Conservation (phyloP, 2,329 filamentous ascomycete genomes). For the Annulohypoxylon truncatum region DNA sequence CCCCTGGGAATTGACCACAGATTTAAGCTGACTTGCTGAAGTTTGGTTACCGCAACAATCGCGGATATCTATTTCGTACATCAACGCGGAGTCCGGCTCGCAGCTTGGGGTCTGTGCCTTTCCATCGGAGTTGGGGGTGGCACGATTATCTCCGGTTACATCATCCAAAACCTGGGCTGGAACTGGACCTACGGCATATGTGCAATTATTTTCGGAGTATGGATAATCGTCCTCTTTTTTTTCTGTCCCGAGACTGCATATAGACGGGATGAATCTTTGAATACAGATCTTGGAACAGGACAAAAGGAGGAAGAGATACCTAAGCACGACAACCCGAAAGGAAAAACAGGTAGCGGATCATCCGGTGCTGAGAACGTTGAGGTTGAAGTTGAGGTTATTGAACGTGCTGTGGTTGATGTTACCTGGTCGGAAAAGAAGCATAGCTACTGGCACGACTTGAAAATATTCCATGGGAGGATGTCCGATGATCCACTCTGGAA, state of each 20-base stretch:
- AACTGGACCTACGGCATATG: slow-evolving; percentile 55
- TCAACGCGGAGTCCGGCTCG: slow-evolving; percentile 48
- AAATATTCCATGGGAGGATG: slow-evolving; percentile 37
- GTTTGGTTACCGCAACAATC: slow-evolving; percentile 49
- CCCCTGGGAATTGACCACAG: no score
- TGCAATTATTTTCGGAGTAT: slow-evolving; percentile 52
- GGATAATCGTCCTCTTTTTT: slow-evolving; percentile 53
- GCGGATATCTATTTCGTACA: slow-evolving; percentile 51
- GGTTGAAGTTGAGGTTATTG: slow-evolving; percentile 19
- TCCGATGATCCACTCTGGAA: slow-evolving; percentile 42
- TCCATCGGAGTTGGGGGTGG: slow-evolving; percentile 44
- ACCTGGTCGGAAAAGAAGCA: slow-evolving; percentile 32
- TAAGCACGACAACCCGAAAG: neutral
- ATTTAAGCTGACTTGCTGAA: slow-evolving; percentile 1
- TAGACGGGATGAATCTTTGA: slow-evolving; percentile 45
- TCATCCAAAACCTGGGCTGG: slow-evolving; percentile 47
- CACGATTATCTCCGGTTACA: slow-evolving; percentile 46
- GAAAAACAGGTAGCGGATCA: slow-evolving; percentile 3
- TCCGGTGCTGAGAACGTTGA: slow-evolving; percentile 20
- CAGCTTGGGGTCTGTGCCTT: slow-evolving; percentile 45
- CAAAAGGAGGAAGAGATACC: slow-evolving; percentile 6
- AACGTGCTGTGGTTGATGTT: slow-evolving; percentile 6
- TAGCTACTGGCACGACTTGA: slow-evolving; percentile 38
- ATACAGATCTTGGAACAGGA: slow-evolving; percentile 37
- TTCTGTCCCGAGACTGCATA: slow-evolving; percentile 58